These are phyloP conservation scores for Allantophomopsis lycopodina DNA, from an alignment of 2,329 filamentous ascomycete species.

Conservation along the genomic window DNA sequence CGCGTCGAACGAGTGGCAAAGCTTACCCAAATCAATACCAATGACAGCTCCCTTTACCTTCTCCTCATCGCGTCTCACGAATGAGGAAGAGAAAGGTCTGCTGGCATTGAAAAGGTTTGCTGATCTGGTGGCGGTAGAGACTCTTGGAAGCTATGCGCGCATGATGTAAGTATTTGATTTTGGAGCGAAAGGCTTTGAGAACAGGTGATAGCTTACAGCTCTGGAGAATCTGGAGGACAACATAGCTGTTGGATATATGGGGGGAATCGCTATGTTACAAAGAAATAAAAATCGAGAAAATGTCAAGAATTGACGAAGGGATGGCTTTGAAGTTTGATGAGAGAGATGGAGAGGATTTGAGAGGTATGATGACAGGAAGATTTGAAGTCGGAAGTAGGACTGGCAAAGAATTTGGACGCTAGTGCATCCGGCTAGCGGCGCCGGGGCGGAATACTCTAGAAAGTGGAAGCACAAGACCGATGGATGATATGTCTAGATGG, in stretches of 20 bases:
- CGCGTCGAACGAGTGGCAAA: constrained; percentile 1
- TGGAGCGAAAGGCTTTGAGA: constrained; percentile 6
- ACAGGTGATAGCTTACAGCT: constrained; percentile 46
- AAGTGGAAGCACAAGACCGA: no score
- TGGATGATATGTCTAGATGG: no score
- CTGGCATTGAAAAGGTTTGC: constrained; percentile 41
- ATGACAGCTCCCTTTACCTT: constrained; percentile 96
- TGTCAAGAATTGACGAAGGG: no score
- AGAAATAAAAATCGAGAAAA: no score
- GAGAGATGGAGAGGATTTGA: constrained; percentile 2
- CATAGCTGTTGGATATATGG: constrained; percentile 35
- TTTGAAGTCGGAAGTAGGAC: no score
- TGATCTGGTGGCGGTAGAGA: constrained; percentile 53
- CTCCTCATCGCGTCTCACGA: constrained; percentile 62
- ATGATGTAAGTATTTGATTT: constrained; percentile 13
- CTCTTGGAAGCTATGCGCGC: constrained; percentile 55
- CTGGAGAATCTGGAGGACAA: constrained; percentile 58
- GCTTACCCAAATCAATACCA: constrained; percentile 88
- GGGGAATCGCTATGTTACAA: no score
- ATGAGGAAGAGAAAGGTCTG: constrained; percentile 58
- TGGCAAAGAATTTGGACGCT: no score
- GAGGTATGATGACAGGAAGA: background rate
- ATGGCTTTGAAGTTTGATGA: background rate
- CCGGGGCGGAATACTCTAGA: no score
- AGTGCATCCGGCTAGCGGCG: no score